Evolutionary conservation across 2,329 filamentous ascomycete genomes (phyloP).

Genomic region (Mariannaea elegans): DNA sequence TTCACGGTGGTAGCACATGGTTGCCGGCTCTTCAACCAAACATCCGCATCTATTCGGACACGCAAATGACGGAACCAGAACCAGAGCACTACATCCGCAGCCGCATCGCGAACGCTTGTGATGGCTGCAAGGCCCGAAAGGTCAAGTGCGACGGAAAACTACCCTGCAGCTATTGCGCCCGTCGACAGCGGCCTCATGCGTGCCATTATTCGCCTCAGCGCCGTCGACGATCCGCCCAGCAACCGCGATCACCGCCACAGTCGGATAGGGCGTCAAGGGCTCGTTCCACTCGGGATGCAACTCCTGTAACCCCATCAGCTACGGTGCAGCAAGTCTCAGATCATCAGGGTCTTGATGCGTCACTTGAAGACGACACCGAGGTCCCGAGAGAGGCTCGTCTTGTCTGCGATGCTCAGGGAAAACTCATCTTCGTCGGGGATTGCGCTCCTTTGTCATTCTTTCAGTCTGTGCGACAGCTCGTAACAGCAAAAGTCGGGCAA

Average conservation of each 20-base stretch:
- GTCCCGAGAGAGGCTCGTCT: constrained; percentile 63
- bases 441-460: constrained; percentile 66
- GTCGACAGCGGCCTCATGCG: constrained; percentile 51
- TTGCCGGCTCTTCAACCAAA: constrained; percentile 15
- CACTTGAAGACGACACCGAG: constrained; percentile 61
- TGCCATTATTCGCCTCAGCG: constrained; percentile 60
- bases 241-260: constrained; percentile 29
- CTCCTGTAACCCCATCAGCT: constrained; percentile 27
- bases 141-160: constrained; percentile 64
- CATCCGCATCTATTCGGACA: constrained; percentile 4
- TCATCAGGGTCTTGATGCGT: background rate
- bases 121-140: constrained; percentile 63
- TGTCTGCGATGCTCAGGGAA: constrained; percentile 61
- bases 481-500: constrained; percentile 57
- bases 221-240: constrained; percentile 46
- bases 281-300: constrained; percentile 27
- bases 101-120: constrained; percentile 63
- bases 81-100: constrained; percentile 46
- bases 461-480: constrained; percentile 62
- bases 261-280: constrained; percentile 29
- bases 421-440: constrained; percentile 65
- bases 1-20: constrained; percentile 9
- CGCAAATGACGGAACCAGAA: constrained; percentile 26
- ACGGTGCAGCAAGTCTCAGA: constrained; percentile 5
- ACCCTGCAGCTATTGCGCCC: constrained; percentile 61